These are phyloP conservation scores for Physcomitrellopsis africana DNA, from an alignment of 225 moss, liverwort and hornwort genomes.

Conservation along the genomic window DNA sequence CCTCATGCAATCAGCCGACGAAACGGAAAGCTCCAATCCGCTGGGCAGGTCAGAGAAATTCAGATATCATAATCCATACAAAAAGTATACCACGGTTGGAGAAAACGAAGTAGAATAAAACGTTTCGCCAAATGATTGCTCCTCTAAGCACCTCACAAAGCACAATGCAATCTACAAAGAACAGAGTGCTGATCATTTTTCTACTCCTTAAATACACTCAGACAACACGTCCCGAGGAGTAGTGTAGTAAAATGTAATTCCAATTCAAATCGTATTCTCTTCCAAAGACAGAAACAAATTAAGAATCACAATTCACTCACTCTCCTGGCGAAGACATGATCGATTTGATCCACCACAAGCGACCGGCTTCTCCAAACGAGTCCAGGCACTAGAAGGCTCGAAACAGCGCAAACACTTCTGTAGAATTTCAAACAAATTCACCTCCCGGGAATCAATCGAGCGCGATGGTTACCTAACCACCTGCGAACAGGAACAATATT, in stretches of 20 bases:
- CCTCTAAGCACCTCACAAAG: background rate
- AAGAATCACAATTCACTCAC: slow-evolving; percentile 29
- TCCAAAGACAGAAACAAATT: background rate
- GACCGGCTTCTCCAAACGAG: slow-evolving; percentile 3
- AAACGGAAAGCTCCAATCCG: background rate
- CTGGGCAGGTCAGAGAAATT: slow-evolving; percentile 9
- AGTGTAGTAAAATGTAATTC: background rate
- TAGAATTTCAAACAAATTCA: background rate
- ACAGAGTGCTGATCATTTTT: background rate
- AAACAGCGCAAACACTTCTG: background rate
- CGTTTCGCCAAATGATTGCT: slow-evolving; percentile 1
- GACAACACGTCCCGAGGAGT: background rate
- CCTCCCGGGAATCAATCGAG: background rate
- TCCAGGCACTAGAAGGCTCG: background rate
- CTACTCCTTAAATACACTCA: background rate
- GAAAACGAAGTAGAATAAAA: background rate
- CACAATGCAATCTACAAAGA: background rate
- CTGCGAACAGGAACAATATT: background rate
- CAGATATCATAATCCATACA: background rate
- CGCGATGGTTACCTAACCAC: no score
- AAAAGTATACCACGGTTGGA: background rate
- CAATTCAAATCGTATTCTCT: slow-evolving; percentile 32
- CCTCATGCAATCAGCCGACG: background rate
- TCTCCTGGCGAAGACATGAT: slow-evolving; percentile 56
- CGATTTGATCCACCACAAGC: slow-evolving; percentile 1